A percentile compares a stretch with the other conserved stretches of the same genome.
Evolutionary conservation across 768 basidiomycete genomes (phyloP).

Genomic region (Phaeotremella skinneri): DNA sequence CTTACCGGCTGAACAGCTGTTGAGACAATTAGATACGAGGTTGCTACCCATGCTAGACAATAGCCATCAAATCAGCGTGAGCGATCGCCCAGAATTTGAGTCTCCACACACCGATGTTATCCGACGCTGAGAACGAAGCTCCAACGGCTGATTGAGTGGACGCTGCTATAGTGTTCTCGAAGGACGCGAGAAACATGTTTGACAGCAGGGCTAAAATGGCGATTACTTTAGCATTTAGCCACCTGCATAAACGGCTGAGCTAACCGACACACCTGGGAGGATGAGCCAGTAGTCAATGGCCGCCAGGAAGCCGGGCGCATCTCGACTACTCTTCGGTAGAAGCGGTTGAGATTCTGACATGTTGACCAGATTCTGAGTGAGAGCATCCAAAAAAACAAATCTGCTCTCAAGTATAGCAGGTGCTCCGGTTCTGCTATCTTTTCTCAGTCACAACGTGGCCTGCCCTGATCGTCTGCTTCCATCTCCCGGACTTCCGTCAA

Average conservation of each 20-base stretch:
- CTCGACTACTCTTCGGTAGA: conserved; percentile 11
- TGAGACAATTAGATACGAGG: conserved; percentile 23
- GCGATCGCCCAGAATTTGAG: too few species aligned
- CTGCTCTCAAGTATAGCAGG: too few species aligned
- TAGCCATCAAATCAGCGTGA: too few species aligned
- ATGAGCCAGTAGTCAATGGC: conserved; percentile 13
- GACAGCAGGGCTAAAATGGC: conserved; percentile 10
- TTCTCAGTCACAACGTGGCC: too few species aligned
- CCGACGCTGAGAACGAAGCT: conserved; percentile 17
- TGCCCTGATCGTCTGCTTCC: too few species aligned
- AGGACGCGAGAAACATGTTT: conserved; percentile 24
- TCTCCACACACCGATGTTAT: conserved; percentile 13
- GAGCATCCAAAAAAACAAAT: too few species aligned
- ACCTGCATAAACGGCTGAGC: too few species aligned
- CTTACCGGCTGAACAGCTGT: conserved; percentile 26
- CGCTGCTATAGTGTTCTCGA: conserved; percentile 27
- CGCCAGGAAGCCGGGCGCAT: conserved; percentile 14
- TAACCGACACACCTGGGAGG: conserved; percentile 13
- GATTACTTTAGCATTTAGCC: not conserved
- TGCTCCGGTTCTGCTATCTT: too few species aligned
- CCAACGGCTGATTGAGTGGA: conserved; percentile 26
- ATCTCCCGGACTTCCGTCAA: too few species aligned
- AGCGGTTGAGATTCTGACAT: conserved; percentile 23
- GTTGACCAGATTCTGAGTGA: too few species aligned
- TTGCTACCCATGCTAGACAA: conserved; percentile 20